Base-by-base conservation (phyloP, 352 stramenopile genomes). In the Phytopythium chamaehyphon region DNA sequence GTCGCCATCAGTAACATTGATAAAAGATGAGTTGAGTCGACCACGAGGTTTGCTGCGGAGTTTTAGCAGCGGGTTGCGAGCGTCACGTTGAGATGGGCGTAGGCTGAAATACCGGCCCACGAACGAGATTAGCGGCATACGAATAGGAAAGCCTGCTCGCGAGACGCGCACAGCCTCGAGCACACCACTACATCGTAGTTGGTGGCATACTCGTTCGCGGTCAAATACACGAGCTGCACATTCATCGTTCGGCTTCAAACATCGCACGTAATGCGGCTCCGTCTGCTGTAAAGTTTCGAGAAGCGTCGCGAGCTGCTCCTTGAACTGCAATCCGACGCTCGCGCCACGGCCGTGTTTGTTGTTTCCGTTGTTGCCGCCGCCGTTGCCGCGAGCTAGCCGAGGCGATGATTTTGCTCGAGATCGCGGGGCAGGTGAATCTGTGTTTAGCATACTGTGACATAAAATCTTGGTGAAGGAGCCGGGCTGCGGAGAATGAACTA, bases 191-290 rank as follows among this genome's bases (percentile, higher is more conserved):
- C 82, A 92, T 16, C 83, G 74, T 26, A 98, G 76, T 48, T 93
- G 78, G 58, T 95, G 88, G 19, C 89, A 47, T 16, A 96, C 84
- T 26, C 85, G 76, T 15, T 89, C 71, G 7, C 69, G 63, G 38
- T 86, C 64, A 37, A 89, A 95, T 38, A 76, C 57, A 0, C 64
- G 51, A 3, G 83, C 69, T 38, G 75, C 69, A 31, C 76, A 88
- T 1, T 68, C 35, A 11, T 96, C 86, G 59, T 97, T 97, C 4
- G 88, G 88, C 64, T 97, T 96, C 24, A 97, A 59, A 37, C 87
- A 96, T 23, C 88, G 79, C 23, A 97, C 87, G 48, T 96, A 97
- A 55, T 96, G 86, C 2, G 86, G 78, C 19, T 83, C 86, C 1
- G 83, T 92, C 28, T 77, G 59, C 33, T 83, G 68, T 6, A 95